Percentiles rank a stretch among this genome's conserved stretches.
phyloP scores from a whole-genome alignment of 2,329 filamentous ascomycete species.

The Ceratocystis albifundus region DNA sequence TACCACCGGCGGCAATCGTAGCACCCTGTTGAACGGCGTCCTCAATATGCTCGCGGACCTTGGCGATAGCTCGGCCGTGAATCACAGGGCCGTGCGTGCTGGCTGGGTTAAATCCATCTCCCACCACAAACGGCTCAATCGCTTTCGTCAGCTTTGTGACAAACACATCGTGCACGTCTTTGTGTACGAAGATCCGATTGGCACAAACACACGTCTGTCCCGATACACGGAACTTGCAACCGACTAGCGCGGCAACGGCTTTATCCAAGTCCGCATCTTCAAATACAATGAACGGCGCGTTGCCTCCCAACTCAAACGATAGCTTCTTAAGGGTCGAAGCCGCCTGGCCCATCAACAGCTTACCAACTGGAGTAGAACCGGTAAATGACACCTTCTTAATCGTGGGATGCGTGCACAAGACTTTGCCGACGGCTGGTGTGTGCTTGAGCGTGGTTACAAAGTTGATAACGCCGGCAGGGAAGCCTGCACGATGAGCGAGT shows the following conservation, averaged over 20 bases:
- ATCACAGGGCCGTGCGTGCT: conserved; percentile 52
- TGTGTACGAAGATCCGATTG: conserved; percentile 50
- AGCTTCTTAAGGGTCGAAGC: conserved; percentile 60
- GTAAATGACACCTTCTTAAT: conserved; percentile 66
- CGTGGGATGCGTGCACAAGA: conserved; percentile 31
- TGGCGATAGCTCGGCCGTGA: conserved; percentile 51
- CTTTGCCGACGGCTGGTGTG: conserved; percentile 62
- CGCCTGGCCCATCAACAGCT: conserved; percentile 55
- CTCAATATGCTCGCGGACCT: conserved; percentile 50
- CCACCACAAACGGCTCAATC: conserved; percentile 47
- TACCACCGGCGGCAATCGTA: conserved; percentile 47
- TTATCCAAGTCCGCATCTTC: conserved; percentile 59
- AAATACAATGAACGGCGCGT: conserved; percentile 66
- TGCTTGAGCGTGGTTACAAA: conserved; percentile 67
- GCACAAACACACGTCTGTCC: conserved; percentile 61
- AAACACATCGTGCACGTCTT: conserved; percentile 48
- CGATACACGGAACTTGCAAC: conserved; percentile 59
- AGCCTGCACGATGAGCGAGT: conserved; percentile 69
- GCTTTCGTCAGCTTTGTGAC: conserved; percentile 39
- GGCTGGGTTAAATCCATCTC: conserved; percentile 43
- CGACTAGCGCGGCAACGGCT: conserved; percentile 53
- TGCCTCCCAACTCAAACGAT: conserved; percentile 62
- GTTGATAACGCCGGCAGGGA: conserved; percentile 80
- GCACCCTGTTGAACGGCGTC: conserved; percentile 53
- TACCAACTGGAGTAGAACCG: conserved; percentile 41